Conservation (phyloP, 495 filamentous ascomycete species). For the Daldinia concentrica region DNA sequence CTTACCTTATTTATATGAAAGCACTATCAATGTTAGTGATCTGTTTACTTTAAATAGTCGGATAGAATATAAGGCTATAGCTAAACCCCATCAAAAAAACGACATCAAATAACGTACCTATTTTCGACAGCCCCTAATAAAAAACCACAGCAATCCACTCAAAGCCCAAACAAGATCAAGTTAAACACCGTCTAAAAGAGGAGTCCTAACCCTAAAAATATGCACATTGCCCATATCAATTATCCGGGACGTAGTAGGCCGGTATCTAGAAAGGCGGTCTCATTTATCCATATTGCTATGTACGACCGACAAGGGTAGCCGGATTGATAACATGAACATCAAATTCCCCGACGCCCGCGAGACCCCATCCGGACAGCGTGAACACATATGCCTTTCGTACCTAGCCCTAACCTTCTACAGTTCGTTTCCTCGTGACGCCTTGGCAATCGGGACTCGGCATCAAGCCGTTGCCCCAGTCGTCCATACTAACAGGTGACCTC, state of each 20-base stretch:
- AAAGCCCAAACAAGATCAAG: background rate
- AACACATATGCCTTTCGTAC: conserved; percentile 3
- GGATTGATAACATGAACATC: conserved; percentile 4
- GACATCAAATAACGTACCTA: background rate
- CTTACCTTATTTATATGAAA: background rate
- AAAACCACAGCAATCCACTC: background rate
- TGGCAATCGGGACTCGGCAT: conserved; percentile 18
- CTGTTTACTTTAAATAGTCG: background rate
- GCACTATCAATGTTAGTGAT: background rate
- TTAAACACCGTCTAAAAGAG: background rate
- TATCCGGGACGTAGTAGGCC: conserved; percentile 28
- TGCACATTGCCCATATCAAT: conserved; percentile 13
- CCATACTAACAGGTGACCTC: conserved; percentile 2
- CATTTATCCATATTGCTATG: conserved; percentile 35
- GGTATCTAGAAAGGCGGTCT: conserved; percentile 20
- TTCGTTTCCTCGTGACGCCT: background rate
- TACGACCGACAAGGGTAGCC: conserved; percentile 19
- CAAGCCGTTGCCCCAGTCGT: conserved; percentile 13
- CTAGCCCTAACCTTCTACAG: background rate
- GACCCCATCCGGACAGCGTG: conserved; percentile 17
- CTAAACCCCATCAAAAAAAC: background rate
- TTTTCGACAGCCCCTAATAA: background rate
- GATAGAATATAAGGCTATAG: background rate
- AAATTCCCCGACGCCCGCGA: conserved; percentile 15
- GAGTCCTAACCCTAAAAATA: conserved; percentile 27